phyloP scores from a whole-genome alignment of 192 early-diverging fungal species.

The Jimgerdemannia flammicorona region DNA sequence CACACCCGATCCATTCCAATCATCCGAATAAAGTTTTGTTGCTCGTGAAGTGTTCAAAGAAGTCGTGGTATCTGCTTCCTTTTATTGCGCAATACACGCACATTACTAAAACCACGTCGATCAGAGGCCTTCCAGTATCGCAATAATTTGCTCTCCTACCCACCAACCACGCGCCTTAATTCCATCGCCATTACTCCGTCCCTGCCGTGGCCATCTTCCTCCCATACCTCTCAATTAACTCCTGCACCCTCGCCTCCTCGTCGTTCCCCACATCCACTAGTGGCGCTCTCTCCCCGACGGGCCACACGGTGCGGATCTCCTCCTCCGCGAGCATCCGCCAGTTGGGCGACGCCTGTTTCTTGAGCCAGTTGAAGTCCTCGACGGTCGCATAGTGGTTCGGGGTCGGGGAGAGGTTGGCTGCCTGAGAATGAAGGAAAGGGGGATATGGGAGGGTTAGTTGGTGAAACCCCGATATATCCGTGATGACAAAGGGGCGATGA shows the following conservation, averaged over 20 bases:
- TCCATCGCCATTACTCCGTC: no score
- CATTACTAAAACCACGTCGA: no score
- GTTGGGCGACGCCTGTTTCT: conserved; percentile 72
- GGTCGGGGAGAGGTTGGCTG: conserved; percentile 22
- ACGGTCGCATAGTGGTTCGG: conserved; percentile 57
- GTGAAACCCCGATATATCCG: neutral
- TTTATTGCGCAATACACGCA: no score
- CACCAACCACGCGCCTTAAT: no score
- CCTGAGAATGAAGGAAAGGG: conserved; percentile 1
- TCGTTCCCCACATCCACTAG: neutral
- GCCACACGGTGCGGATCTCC: neutral
- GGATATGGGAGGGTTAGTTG: neutral
- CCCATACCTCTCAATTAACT: neutral
- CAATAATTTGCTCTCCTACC: no score
- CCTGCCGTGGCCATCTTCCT: neutral
- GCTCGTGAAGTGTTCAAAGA: no score
- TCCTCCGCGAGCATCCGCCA: conserved; percentile 48
- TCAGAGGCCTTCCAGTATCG: no score
- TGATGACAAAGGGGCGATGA: neutral
- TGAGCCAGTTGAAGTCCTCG: conserved; percentile 93
- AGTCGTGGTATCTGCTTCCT: no score
- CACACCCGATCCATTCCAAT: no score
- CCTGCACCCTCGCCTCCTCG: neutral
- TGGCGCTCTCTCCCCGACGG: no score
- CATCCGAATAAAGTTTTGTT: no score